phyloP scores from a whole-genome alignment of 306 rosid species.

The Lablab purpureus region DNA sequence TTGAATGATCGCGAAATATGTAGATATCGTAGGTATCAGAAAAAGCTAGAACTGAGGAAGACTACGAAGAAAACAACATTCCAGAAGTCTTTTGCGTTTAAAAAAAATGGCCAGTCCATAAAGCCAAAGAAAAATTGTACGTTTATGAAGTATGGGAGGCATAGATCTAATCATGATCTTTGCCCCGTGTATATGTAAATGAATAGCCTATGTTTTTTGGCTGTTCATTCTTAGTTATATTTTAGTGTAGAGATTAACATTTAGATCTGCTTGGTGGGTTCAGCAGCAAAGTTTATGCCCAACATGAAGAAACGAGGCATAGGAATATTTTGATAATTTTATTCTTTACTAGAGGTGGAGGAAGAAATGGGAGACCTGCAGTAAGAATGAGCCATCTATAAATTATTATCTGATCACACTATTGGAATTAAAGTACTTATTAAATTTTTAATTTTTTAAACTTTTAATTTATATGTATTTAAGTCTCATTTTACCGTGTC shows the following conservation, averaged over 20 bases:
- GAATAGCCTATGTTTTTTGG: background rate
- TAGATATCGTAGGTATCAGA: slow-evolving; percentile 56
- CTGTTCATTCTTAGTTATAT: background rate
- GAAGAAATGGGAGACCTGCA: no score
- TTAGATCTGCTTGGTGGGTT: no score
- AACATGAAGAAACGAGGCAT: no score
- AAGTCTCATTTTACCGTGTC: no score
- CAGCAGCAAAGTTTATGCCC: no score
- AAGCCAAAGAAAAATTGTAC: background rate
- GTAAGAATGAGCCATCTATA: no score
- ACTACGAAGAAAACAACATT: slow-evolving; percentile 54
- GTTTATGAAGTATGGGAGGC: slow-evolving; percentile 17
- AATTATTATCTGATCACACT: no score
- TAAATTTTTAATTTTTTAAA: no score
- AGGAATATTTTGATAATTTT: no score
- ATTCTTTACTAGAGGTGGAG: no score
- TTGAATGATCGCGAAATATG: slow-evolving; percentile 54
- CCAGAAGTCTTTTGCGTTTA: slow-evolving; percentile 47
- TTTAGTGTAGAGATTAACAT: background rate
- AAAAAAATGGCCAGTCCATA: slow-evolving; percentile 35
- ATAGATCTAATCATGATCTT: slow-evolving; percentile 6
- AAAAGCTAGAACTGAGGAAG: slow-evolving; percentile 51
- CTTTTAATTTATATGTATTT: no score
- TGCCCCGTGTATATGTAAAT: slow-evolving; percentile 26
- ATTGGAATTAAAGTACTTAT: no score